Conservation (phyloP, 176 grass and related monocot genomes). For the Musa itinerans region DNA sequence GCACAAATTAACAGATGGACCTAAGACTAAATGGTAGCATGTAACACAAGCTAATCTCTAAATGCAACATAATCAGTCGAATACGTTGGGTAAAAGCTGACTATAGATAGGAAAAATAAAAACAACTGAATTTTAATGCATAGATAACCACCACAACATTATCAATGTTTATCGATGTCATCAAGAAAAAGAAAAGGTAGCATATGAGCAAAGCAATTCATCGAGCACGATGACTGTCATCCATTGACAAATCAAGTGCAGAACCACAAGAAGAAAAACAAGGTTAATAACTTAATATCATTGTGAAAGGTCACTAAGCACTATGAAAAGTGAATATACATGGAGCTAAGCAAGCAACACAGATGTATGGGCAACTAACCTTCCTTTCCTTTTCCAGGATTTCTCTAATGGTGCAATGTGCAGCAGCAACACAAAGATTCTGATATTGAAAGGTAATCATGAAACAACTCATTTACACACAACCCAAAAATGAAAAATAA, state of each 20-base stretch:
- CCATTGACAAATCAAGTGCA: not conserved
- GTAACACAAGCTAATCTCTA: too few relatives aligned
- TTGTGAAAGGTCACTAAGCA: not conserved
- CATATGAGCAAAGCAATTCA: too few relatives aligned
- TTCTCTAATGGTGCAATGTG: slow-evolving; percentile 90
- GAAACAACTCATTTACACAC: not conserved
- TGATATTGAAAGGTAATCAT: slow-evolving; percentile 5
- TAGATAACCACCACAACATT: too few relatives aligned
- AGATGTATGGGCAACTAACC: slow-evolving; percentile 32
- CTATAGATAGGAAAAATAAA: too few relatives aligned
- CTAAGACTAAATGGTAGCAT: too few relatives aligned
- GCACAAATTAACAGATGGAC: too few relatives aligned
- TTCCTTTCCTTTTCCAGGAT: slow-evolving; percentile 89
- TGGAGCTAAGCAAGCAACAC: slow-evolving; percentile 4
- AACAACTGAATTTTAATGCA: too few relatives aligned
- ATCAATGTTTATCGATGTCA: too few relatives aligned
- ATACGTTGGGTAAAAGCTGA: too few relatives aligned
- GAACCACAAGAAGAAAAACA: not conserved
- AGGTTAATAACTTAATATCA: not conserved
- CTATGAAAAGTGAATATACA: not conserved
- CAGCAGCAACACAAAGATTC: slow-evolving; percentile 91
- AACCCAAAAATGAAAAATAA: not conserved
- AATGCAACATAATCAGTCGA: too few relatives aligned
- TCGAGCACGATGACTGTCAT: too few relatives aligned
- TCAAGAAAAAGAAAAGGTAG: too few relatives aligned